Evolutionary conservation across 257 asterid species (phyloP), one percentile per base, ranked within the genome.

Genomic region (Nicotiana attenuata): DNA sequence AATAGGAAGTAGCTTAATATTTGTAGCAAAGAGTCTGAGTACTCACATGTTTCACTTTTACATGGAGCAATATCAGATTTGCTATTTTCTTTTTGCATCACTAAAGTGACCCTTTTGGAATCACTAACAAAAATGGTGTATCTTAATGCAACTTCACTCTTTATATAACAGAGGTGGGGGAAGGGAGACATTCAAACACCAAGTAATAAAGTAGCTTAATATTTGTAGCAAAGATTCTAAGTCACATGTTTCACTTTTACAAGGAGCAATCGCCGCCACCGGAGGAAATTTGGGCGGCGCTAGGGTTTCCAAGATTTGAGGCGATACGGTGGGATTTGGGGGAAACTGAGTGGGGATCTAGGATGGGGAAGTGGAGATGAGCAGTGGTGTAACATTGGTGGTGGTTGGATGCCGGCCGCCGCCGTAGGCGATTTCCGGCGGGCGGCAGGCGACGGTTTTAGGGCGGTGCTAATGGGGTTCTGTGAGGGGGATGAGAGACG

Each of bases 81-180:
- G 80, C 87, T 86, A 7, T 20, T 68, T 91, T 86, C 73, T 61
- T 93, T 33, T 93, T 82, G 96, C 98, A 93, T 90, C 92, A 83
- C 8, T 77, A 83, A 89, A 91, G 97, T 91, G 97, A 91, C 89
- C 97, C 88, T 88, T 87, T 84, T n/a, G 90, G 94, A 90, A 93
- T 52, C 80, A 83, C 73, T 82, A 87, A 81, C 77, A 81, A 79
- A 60, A 85, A 78, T 81, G 84, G 83, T 81, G 90, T 93, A 94
- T 94, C 97, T 41, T 11, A 92, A 93, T 93, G 97, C 97, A 50
- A 50, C 56, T 50, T 50, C 56, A 10, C 3, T 50, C 5, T 50
- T 50, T 50, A 50, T 14, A 11, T 10, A 14, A 13, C 1, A 50
- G 15, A 50, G 55, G 55, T 50, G 3, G 55, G 16, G 55, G 55